Conservation (phyloP, 2,329 filamentous ascomycete species). For the Penicillium decumbens region DNA sequence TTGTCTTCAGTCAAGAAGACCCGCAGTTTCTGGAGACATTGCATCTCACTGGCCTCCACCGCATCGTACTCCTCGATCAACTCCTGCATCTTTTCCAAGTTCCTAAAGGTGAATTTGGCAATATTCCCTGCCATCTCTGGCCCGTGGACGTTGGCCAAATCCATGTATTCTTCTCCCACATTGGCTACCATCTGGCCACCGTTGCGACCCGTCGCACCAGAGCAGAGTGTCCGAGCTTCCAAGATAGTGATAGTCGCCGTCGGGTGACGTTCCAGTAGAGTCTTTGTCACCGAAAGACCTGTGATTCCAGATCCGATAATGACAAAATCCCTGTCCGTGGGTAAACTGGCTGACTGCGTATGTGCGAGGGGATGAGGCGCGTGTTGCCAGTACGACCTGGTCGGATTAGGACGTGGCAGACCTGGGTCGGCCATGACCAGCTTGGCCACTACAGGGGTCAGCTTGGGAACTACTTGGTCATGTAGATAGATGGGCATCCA, state of each 20-base stretch:
- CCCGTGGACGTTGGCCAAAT: constrained; percentile 19
- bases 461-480: neutral
- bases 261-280: constrained; percentile 27
- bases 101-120: constrained; percentile 37
- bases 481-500: neutral
- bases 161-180: constrained; percentile 25
- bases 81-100: constrained; percentile 37
- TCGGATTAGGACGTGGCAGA: constrained; percentile 36
- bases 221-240: constrained; percentile 35
- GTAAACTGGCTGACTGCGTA: constrained; percentile 26
- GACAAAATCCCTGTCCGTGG: constrained; percentile 25
- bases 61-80: constrained; percentile 34
- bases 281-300: constrained; percentile 30
- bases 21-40: constrained; percentile 22
- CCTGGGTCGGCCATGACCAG: constrained; percentile 31
- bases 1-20: constrained; percentile 21
- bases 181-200: constrained; percentile 33
- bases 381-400: constrained; percentile 37
- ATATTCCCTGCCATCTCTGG: constrained; percentile 34
- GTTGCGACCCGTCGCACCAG: constrained; percentile 38
- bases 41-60: constrained; percentile 22
- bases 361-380: constrained; percentile 30
- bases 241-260: constrained; percentile 30
- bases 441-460: constrained; percentile 8
- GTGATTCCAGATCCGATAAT: constrained; percentile 39